These are phyloP conservation scores for Udeniomyces megalosporus DNA, from an alignment of 768 basidiomycete genomes.

Conservation along the genomic window DNA sequence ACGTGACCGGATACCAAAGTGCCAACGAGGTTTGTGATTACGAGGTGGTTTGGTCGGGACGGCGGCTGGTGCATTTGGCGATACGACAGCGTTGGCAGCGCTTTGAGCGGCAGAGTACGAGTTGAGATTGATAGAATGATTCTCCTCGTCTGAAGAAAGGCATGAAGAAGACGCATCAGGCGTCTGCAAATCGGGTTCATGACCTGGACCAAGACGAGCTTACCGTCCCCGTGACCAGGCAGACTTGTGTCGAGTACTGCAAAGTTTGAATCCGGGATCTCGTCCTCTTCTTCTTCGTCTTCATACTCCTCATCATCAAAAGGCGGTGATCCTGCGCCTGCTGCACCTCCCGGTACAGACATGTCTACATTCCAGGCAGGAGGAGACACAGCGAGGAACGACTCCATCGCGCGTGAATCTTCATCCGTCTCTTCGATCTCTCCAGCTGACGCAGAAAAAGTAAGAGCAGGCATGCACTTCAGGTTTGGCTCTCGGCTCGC, in stretches of 20 bases:
- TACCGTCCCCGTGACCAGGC: constrained; percentile 35
- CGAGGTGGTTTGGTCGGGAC: constrained; percentile 32
- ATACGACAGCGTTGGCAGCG: constrained; percentile 22
- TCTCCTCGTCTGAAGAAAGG: neutral
- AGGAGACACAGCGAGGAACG: constrained; percentile 31
- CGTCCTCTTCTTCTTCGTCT: constrained; percentile 23
- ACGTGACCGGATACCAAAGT: constrained; percentile 89
- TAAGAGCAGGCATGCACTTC: constrained; percentile 11
- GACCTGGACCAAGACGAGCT: neutral
- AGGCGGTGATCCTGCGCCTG: constrained; percentile 29
- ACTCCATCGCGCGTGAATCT: constrained; percentile 34
- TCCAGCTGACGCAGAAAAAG: constrained; percentile 12
- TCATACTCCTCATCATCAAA: constrained; percentile 48
- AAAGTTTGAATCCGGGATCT: constrained; percentile 47
- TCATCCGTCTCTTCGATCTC: constrained; percentile 53
- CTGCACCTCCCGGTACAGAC: constrained; percentile 47
- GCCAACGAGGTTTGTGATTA: constrained; percentile 70
- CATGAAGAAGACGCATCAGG: neutral
- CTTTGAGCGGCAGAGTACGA: constrained; percentile 24
- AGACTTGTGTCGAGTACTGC: constrained; percentile 81
- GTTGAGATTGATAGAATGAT: constrained; percentile 15
- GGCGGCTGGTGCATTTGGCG: constrained; percentile 22
- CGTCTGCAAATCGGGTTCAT: neutral
- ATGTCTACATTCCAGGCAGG: constrained; percentile 29
- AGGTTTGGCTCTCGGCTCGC: constrained; percentile 14